Base-by-base conservation (phyloP, 2,329 filamentous ascomycete species). In the Helotiales sp. region DNA sequence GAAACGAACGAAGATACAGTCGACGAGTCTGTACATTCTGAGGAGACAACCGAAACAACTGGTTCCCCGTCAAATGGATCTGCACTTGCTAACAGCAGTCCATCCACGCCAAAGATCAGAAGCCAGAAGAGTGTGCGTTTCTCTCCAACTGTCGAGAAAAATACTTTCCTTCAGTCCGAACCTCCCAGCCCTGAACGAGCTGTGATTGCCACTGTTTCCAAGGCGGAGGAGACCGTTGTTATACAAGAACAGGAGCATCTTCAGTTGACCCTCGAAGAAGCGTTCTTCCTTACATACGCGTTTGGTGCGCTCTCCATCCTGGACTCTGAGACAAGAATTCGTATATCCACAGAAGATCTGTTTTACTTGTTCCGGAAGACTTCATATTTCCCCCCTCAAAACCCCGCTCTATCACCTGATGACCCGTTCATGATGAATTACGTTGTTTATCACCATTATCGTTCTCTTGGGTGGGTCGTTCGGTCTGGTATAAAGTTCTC, bases 401-500 rank as follows among this genome's bases (percentile, higher is more conserved):
- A 67, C 13, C 67, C 71, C 7, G 70, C 74, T 10, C 78, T 91
- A 2, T 78, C 81, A 15, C 85, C 91, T 0, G 91, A 96, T 71
- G 90, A 96, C 67, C 82, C 85, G 0, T 99, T 99, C 73, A 77
- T 98, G 19, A 73, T 96, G 0, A 87, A 91, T 57, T 99, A 98
- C 69, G 86, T 86, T 12, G 91, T 91, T 17, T 99, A 96, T 72
- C 95, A 99, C 71, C 93, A 99, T 72, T 99, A 96, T 76, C 88
- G 95, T 34, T 96, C 92, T 0, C 80, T 98, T 0, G 95, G 95
- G 24, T 99, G 95, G 93, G 91, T 97, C 1, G 89, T 96, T 0
- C 88, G 96, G 13, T 86, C 90, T 5, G 96, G 95, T 33, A 87
- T 96, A 71, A 99, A 99, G 70, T 99, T 99, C 67, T 91, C 90